Evolutionary conservation across 352 stramenopile genomes (phyloP).

Genomic region (Phytopythium cucurbitacearum): DNA sequence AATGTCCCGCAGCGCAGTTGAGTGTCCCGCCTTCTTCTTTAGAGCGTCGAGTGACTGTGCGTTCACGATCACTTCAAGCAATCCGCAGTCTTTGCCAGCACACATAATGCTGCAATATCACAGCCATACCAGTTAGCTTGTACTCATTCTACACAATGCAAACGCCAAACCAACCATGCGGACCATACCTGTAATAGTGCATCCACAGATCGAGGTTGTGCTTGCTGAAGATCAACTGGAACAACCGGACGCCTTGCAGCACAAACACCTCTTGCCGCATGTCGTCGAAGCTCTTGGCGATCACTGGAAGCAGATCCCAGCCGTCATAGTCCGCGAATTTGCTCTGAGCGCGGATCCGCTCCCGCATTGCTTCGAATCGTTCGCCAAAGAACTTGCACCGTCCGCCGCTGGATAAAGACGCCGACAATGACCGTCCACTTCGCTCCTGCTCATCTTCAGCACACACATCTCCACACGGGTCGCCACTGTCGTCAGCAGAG

Average conservation of each 20-base stretch:
- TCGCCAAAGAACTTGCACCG: constrained; percentile 66
- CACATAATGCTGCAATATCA: constrained; percentile 80
- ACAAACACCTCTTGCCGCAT: constrained; percentile 96
- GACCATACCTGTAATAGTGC: constrained; percentile 77
- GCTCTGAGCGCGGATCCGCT: constrained; percentile 76
- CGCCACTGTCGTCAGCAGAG: background rate
- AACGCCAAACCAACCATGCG: background rate
- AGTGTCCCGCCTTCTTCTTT: constrained; percentile 86
- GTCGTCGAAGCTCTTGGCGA: constrained; percentile 98
- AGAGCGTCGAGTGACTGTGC: constrained; percentile 94
- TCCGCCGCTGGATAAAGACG: constrained; percentile 9
- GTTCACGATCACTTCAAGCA: constrained; percentile 95
- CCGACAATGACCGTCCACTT: constrained; percentile 10
- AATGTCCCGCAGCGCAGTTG: constrained; percentile 36
- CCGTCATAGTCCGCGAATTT: constrained; percentile 52
- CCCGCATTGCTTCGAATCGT: constrained; percentile 88
- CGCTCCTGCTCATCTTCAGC: constrained; percentile 2
- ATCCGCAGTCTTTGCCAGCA: constrained; percentile 87
- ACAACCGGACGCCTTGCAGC: constrained; percentile 93
- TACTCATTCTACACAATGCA: background rate
- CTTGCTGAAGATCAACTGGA: constrained; percentile 92
- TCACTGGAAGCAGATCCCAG: constrained; percentile 89
- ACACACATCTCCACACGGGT: background rate
- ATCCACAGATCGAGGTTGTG: constrained; percentile 89
- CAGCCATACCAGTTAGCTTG: background rate